These are phyloP conservation scores for Coemansia umbellata DNA, from an alignment of 192 early-diverging fungal genomes.

Conservation along the genomic window DNA sequence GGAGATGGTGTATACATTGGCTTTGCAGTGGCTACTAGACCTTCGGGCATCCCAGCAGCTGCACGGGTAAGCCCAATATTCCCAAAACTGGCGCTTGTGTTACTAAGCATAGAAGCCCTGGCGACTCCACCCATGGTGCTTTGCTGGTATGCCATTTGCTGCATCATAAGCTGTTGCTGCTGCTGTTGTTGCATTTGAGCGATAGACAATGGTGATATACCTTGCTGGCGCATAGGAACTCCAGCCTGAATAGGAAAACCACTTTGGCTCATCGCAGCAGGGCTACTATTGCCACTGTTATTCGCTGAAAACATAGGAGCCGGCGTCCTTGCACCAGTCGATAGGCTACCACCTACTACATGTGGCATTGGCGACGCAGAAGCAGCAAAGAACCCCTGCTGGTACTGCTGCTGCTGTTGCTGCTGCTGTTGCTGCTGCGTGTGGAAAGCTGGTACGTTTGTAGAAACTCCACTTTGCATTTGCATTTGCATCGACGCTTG, in stretches of 20 bases:
- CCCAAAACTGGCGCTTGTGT: slow-evolving; percentile 11
- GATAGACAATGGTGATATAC: background rate
- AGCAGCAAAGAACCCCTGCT: background rate
- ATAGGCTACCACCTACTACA: background rate
- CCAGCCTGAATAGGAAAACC: background rate
- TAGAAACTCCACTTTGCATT: slow-evolving; percentile 1
- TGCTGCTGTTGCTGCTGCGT: slow-evolving; percentile 10
- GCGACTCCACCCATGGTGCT: background rate
- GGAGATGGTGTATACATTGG: slow-evolving; percentile 38
- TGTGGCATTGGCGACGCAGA: background rate
- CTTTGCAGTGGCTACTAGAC: background rate
- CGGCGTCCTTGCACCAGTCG: slow-evolving; percentile 1
- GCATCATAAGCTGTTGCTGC: slow-evolving; percentile 9
- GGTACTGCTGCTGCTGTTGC: slow-evolving; percentile 3
- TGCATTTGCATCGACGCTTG: background rate
- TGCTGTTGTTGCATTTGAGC: slow-evolving; percentile 2
- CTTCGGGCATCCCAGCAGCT: background rate
- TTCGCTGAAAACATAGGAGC: background rate
- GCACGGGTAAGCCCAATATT: slow-evolving; percentile 14
- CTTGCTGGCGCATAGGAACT: background rate
- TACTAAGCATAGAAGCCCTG: slow-evolving; percentile 1
- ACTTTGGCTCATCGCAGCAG: background rate
- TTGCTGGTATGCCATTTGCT: slow-evolving; percentile 22
- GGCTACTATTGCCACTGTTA: background rate
- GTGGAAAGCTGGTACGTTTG: too few species aligned